phyloP scores from a whole-genome alignment of 768 basidiomycete species.

The Asterophora parasitica region DNA sequence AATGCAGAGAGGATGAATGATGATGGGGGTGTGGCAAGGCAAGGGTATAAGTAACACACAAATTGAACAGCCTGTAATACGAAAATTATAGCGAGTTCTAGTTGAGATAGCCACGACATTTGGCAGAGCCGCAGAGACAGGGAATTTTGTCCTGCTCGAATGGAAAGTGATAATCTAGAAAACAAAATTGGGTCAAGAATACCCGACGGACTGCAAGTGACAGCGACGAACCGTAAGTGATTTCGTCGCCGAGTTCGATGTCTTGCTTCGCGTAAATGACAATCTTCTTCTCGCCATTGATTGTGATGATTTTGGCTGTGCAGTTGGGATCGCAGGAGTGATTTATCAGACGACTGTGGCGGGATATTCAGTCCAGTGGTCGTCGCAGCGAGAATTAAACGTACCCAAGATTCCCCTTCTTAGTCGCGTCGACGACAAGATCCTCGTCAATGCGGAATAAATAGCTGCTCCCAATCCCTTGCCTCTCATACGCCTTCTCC shows the following conservation, averaged over 20 bases:
- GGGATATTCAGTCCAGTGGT: constrained; percentile 8
- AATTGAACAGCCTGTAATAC: constrained; percentile 11
- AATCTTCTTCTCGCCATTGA: constrained; percentile 93
- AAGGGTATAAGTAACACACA: constrained; percentile 14
- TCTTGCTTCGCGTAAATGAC: constrained; percentile 98
- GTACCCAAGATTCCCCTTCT: constrained; percentile 97
- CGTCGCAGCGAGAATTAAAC: constrained; percentile 27
- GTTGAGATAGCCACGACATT: constrained; percentile 95
- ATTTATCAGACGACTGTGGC: constrained; percentile 88
- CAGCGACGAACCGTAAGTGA: constrained; percentile 82
- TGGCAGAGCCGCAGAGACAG: constrained; percentile 83
- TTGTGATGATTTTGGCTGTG: constrained; percentile 87
- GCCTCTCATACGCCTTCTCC: constrained; percentile 94
- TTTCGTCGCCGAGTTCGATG: constrained; percentile 95
- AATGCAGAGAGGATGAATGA: constrained; percentile 11
- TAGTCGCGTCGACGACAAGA: constrained; percentile 96
- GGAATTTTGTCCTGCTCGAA: constrained; percentile 98
- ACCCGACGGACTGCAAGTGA: constrained; percentile 1
- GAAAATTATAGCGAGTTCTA: constrained; percentile 43
- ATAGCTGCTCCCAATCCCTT: constrained; percentile 97
- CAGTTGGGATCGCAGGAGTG: constrained; percentile 97
- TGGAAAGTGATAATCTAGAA: constrained; percentile 95
- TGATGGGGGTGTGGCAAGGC: constrained; percentile 7
- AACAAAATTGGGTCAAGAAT: not conserved
- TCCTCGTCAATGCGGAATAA: constrained; percentile 98